Conservation (phyloP, 1,284 basidiomycete species). For the Heterobasidion annosum region DNA sequence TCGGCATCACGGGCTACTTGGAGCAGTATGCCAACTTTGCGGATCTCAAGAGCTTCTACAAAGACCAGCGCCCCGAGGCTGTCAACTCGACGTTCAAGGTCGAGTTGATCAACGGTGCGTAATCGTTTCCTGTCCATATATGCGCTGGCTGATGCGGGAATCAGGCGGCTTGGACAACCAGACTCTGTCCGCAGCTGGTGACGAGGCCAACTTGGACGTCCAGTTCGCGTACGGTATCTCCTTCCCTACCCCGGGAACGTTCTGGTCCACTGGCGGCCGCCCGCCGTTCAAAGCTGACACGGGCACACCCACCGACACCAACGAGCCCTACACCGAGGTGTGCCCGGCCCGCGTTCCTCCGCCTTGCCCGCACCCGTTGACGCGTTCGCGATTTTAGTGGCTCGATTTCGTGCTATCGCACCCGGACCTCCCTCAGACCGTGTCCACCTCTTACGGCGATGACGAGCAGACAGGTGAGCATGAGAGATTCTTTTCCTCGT, state of each 20-base stretch:
- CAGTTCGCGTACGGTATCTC: slow-evolving; percentile 61
- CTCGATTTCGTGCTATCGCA: slow-evolving; percentile 36
- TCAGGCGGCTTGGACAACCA: slow-evolving; percentile 57
- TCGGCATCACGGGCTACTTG: slow-evolving; percentile 49
- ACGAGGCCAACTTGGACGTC: slow-evolving; percentile 65
- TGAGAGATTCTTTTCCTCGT: slow-evolving; percentile 11
- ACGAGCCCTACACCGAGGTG: slow-evolving; percentile 58
- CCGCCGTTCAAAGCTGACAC: slow-evolving; percentile 52
- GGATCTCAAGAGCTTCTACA: slow-evolving; percentile 30
- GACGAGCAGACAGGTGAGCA: slow-evolving; percentile 52
- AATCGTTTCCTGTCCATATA: neutral
- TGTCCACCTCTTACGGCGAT: slow-evolving; percentile 64
- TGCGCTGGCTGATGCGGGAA: slow-evolving; percentile 15
- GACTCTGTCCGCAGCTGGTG: slow-evolving; percentile 39
- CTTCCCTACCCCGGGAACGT: slow-evolving; percentile 37
- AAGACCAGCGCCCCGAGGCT: slow-evolving; percentile 21
- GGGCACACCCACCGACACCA: slow-evolving; percentile 31
- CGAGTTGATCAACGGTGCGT: slow-evolving; percentile 20
- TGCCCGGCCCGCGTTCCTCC: slow-evolving; percentile 20
- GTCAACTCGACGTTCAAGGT: slow-evolving; percentile 35
- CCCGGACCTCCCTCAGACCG: slow-evolving; percentile 37
- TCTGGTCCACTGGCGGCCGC: slow-evolving; percentile 49
- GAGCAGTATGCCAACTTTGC: slow-evolving; percentile 45
- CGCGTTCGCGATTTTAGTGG: slow-evolving; percentile 31
- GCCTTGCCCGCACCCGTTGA: too few species aligned